Evolutionary conservation across 2,329 filamentous ascomycete genomes (phyloP).

Genomic region (Ophiostoma ulmi): DNA sequence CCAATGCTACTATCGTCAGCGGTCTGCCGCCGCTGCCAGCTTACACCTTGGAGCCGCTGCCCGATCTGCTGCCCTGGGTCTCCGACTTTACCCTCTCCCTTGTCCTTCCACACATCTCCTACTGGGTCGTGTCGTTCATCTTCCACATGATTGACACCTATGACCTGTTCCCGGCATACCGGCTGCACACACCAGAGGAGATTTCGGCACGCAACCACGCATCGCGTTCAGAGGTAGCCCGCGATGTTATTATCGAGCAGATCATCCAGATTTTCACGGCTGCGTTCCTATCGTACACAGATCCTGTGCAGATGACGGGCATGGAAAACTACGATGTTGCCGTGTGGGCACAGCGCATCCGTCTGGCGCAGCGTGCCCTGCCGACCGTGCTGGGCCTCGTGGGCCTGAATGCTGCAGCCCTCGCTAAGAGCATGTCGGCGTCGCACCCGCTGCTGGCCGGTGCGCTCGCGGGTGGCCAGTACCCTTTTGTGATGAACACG

Average conservation of each 20-base stretch:
- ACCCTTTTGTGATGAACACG: constrained; percentile 57
- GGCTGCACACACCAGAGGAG: constrained; percentile 90
- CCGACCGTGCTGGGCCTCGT: constrained; percentile 64
- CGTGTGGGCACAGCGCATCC: constrained; percentile 79
- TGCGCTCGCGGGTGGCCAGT: constrained; percentile 72
- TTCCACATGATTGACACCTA: constrained; percentile 84
- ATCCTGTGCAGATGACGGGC: constrained; percentile 68
- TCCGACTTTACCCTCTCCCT: constrained; percentile 77
- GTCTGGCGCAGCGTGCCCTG: constrained; percentile 71
- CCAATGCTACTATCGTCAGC: constrained; percentile 51
- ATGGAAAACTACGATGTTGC: constrained; percentile 81
- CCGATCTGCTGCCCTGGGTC: constrained; percentile 69
- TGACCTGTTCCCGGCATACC: constrained; percentile 84
- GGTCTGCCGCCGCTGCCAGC: constrained; percentile 77
- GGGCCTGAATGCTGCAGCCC: constrained; percentile 68
- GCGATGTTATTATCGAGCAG: constrained; percentile 89
- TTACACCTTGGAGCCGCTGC: constrained; percentile 67
- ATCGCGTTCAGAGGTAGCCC: constrained; percentile 74
- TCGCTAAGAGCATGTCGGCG: constrained; percentile 69
- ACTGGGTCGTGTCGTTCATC: constrained; percentile 80
- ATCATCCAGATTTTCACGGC: constrained; percentile 76
- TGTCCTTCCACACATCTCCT: constrained; percentile 71
- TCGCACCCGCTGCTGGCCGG: constrained; percentile 71
- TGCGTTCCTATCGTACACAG: constrained; percentile 61
- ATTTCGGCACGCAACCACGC: constrained; percentile 83